Percentiles rank a stretch among this genome's conserved stretches.
Conservation (phyloP, 345 rosid genomes). For the Mercurialis annua region DNA sequence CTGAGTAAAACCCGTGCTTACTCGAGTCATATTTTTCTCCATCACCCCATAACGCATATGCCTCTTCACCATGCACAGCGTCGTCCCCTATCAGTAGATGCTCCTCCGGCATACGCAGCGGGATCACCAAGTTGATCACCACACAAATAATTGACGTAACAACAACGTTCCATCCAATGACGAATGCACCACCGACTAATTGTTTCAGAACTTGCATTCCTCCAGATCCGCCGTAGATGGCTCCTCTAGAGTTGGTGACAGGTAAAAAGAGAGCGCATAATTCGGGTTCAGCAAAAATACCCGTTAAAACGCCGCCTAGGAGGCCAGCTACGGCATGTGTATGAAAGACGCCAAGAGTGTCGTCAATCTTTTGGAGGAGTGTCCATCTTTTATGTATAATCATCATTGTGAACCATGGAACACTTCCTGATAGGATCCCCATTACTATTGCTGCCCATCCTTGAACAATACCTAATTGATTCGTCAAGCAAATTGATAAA, state of each 20-base stretch:
- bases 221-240: conserved; percentile 40
- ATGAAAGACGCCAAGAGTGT: conserved; percentile 47
- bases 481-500: too few species aligned
- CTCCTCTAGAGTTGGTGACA: conserved; percentile 38
- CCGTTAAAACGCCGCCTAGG: conserved; percentile 40
- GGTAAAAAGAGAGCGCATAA: conserved; percentile 39
- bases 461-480: conserved; percentile 42
- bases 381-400: conserved; percentile 43
- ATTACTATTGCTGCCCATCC: conserved; percentile 54
- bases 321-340: conserved; percentile 52
- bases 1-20: conserved; percentile 22
- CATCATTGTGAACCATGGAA: conserved; percentile 58
- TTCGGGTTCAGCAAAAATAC: conserved; percentile 45
- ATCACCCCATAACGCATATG: conserved; percentile 52
- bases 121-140: conserved; percentile 29
- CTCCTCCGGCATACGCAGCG: conserved; percentile 47
- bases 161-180: conserved; percentile 41
- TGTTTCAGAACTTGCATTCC: conserved; percentile 47
- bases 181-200: conserved; percentile 35
- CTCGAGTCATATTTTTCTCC: conserved; percentile 39
- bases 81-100: conserved; percentile 43
- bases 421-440: conserved; percentile 46
- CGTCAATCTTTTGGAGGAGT: conserved; percentile 37
- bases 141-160: conserved; percentile 41
- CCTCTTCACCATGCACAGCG: conserved; percentile 53